Conservation (phyloP, 257 asterid species). For the Cordia subcordata region DNA sequence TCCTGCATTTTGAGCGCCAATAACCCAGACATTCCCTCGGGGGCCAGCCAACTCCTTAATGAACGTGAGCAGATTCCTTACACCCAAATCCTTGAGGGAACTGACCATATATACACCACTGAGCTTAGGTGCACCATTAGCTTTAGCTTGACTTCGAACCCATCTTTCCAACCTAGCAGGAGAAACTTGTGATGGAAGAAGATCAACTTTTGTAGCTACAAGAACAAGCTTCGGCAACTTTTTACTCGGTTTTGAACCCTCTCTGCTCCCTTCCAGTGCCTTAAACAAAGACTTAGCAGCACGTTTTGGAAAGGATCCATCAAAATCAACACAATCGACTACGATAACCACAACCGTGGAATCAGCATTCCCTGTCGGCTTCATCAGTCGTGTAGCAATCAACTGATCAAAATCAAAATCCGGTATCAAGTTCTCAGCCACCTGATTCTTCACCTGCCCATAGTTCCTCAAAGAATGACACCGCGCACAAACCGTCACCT, state of each 20-base stretch:
- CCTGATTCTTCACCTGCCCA: constrained; percentile 80
- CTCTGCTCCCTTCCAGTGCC: constrained; percentile 47
- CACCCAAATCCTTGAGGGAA: constrained; percentile 84
- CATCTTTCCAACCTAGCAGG: constrained; percentile 84
- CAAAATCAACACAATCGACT: constrained; percentile 91
- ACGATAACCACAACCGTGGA: constrained; percentile 87
- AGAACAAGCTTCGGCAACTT: constrained; percentile 87
- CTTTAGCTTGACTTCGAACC: constrained; percentile 88
- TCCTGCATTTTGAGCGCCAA: constrained; percentile 97
- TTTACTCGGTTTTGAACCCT: constrained; percentile 46
- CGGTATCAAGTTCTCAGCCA: constrained; percentile 79
- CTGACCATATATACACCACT: constrained; percentile 90
- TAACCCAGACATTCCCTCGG: constrained; percentile 93
- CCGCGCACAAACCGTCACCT: constrained; percentile 82
- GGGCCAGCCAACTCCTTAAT: constrained; percentile 84
- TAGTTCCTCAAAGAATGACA: constrained; percentile 88
- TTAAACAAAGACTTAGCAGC: constrained; percentile 81
- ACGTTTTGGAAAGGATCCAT: constrained; percentile 89
- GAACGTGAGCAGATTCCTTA: constrained; percentile 70
- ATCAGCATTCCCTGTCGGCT: constrained; percentile 78
- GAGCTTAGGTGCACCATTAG: constrained; percentile 80
- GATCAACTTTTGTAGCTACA: constrained; percentile 94
- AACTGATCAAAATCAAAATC: constrained; percentile 87
- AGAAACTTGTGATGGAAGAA: constrained; percentile 88
- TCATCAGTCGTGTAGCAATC: constrained; percentile 73